Percentiles rank a stretch among this genome's conserved stretches.
Evolutionary conservation across 2,329 filamentous ascomycete genomes (phyloP).

Genomic region (Beauveria caledonica): DNA sequence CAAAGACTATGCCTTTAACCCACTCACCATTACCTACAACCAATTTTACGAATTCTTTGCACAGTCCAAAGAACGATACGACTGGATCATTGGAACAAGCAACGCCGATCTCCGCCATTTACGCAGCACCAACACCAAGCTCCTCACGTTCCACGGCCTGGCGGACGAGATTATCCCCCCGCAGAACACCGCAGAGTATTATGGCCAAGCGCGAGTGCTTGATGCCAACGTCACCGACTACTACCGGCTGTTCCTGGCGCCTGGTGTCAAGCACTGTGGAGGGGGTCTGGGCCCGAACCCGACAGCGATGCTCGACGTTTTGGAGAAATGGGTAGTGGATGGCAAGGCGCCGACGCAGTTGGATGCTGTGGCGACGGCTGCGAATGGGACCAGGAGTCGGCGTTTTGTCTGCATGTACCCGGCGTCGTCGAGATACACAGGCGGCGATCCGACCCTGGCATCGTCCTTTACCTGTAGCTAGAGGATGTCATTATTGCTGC

Average conservation of each 20-base stretch:
- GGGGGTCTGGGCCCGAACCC: background rate
- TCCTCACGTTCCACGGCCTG: background rate
- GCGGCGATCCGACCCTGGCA: background rate
- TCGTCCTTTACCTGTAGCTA: slow-evolving; percentile 1
- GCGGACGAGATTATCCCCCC: background rate
- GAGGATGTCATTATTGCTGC: background rate
- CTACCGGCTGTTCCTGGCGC: background rate
- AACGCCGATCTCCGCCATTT: background rate
- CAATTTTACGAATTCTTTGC: background rate
- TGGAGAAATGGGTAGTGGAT: background rate
- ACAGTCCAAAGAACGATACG: background rate
- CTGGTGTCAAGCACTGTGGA: background rate
- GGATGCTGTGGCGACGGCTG: background rate
- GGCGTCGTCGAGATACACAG: background rate
- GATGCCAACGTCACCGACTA: background rate
- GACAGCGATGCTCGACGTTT: background rate
- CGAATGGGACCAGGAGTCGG: background rate
- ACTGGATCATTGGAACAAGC: background rate
- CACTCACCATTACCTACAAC: background rate
- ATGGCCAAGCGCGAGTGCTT: background rate
- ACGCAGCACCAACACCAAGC: background rate
- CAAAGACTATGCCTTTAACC: background rate
- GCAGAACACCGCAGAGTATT: background rate
- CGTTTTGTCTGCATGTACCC: background rate
- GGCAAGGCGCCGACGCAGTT: background rate